phyloP scores from a whole-genome alignment of 495 filamentous ascomycete species.

The Parathielavia hyrcaniae region DNA sequence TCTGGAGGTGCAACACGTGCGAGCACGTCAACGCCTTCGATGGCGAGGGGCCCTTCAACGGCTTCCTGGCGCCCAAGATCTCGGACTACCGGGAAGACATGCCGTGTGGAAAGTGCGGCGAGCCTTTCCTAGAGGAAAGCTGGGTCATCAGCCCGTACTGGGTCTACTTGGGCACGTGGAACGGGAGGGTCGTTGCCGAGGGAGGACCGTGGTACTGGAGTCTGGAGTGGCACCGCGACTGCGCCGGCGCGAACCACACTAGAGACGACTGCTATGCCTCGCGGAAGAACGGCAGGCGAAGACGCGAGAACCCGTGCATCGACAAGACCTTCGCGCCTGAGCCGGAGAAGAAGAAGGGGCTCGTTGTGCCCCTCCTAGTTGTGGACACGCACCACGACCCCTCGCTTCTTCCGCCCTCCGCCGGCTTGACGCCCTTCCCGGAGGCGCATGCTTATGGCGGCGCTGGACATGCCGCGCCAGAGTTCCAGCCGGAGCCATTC shows the following conservation, averaged over 20 bases:
- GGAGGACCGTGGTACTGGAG: slow-evolving; percentile 24
- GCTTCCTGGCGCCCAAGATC: slow-evolving; percentile 17
- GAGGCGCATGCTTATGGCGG: not conserved
- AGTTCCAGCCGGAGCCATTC: not conserved
- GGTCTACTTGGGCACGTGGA: slow-evolving; percentile 24
- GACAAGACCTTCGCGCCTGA: slow-evolving; percentile 12
- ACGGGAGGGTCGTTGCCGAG: slow-evolving; percentile 21
- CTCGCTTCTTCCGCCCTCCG: slow-evolving; percentile 8
- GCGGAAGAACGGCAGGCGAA: slow-evolving; percentile 17
- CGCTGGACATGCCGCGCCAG: not conserved
- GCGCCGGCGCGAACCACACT: slow-evolving; percentile 10
- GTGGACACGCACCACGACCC: slow-evolving; percentile 4
- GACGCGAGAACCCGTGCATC: slow-evolving; percentile 22
- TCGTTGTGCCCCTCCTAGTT: slow-evolving; percentile 1
- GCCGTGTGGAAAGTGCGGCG: slow-evolving; percentile 14
- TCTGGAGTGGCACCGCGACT: slow-evolving; percentile 19
- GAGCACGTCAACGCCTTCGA: slow-evolving; percentile 20
- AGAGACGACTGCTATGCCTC: slow-evolving; percentile 18
- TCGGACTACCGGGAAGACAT: slow-evolving; percentile 13
- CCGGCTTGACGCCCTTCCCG: slow-evolving; percentile 6
- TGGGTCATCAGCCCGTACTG: slow-evolving; percentile 24
- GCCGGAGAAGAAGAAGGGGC: not conserved
- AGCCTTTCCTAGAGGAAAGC: slow-evolving; percentile 14
- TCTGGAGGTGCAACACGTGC: slow-evolving; percentile 19
- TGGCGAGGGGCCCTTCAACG: slow-evolving; percentile 12